Conservation (phyloP, 352 stramenopile genomes). For the Thraustotheca clavata region DNA sequence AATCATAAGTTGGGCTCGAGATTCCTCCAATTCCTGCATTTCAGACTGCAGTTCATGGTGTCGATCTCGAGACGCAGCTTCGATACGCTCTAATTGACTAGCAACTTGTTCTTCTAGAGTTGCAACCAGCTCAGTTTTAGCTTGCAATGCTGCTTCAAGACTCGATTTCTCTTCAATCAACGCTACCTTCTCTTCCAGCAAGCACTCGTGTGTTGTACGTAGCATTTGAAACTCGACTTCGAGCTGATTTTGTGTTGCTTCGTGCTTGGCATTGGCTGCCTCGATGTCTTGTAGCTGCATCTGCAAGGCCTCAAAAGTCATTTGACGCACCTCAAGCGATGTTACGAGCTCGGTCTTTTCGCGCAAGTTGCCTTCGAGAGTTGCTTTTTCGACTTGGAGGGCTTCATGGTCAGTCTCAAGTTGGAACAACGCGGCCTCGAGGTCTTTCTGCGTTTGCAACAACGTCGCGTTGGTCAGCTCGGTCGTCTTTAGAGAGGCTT, state of each 20-base stretch:
- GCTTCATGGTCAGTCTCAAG: slow-evolving; percentile 1
- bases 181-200: not conserved
- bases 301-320: slow-evolving; percentile 3
- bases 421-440: not conserved
- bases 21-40: not conserved
- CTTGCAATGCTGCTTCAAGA: not conserved
- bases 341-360: not conserved
- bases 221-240: not conserved
- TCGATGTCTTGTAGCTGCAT: slow-evolving; percentile 7
- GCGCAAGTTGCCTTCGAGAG: not conserved
- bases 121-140: not conserved
- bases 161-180: not conserved
- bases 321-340: not conserved
- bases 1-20: not conserved
- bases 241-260: not conserved
- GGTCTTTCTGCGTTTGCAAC: not conserved
- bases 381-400: not conserved
- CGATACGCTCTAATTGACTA: not conserved
- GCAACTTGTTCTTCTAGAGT: not conserved
- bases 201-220: not conserved
- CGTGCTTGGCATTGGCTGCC: not conserved
- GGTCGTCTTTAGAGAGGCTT: no score
- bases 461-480: not conserved
- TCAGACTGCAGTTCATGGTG: no score
- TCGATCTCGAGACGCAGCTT: no score